Percentiles rank a stretch among this genome's conserved stretches.
Conservation (phyloP, 208 protist species). For the Crithidia expoeki region DNA sequence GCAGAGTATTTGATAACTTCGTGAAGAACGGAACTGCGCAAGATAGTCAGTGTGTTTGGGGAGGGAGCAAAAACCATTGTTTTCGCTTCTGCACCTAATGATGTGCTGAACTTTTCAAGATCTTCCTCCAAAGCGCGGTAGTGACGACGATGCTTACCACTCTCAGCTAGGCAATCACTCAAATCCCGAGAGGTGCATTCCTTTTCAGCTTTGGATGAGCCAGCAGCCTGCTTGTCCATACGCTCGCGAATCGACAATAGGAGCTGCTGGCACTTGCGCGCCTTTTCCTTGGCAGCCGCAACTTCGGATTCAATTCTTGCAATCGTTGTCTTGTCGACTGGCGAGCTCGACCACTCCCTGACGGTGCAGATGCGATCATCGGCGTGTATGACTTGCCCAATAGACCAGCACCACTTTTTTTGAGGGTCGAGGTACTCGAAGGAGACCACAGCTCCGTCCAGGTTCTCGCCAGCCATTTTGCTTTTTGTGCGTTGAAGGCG, state of each 20-base stretch:
- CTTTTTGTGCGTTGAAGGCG: not conserved
- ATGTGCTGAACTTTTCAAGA: not conserved
- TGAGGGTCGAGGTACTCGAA: slow-evolving; percentile 34
- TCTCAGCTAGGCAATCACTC: slow-evolving; percentile 26
- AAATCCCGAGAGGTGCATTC: slow-evolving; percentile 19
- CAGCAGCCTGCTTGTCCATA: slow-evolving; percentile 14
- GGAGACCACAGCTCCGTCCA: slow-evolving; percentile 23
- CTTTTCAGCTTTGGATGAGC: slow-evolving; percentile 18
- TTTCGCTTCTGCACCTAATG: not conserved
- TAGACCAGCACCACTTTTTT: slow-evolving; percentile 26
- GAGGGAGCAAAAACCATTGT: slow-evolving; percentile 12
- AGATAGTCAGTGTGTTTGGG: slow-evolving; percentile 8
- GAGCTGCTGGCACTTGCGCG: slow-evolving; percentile 19
- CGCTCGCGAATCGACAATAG: slow-evolving; percentile 24
- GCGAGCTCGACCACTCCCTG: slow-evolving; percentile 17
- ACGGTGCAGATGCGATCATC: slow-evolving; percentile 29
- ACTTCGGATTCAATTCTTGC: slow-evolving; percentile 19
- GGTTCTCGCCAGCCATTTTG: slow-evolving; percentile 2
- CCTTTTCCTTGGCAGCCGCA: slow-evolving; percentile 15
- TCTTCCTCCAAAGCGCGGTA: slow-evolving; percentile 22
- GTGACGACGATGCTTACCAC: slow-evolving; percentile 26
- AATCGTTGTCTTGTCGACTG: slow-evolving; percentile 2
- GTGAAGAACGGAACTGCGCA: slow-evolving; percentile 19
- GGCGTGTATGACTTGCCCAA: slow-evolving; percentile 16
- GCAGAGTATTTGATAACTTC: slow-evolving; percentile 14